A percentile compares a stretch with the other conserved stretches of the same genome.
phyloP scores from a whole-genome alignment of 2,329 filamentous ascomycete genomes.

The Capronia americana region DNA sequence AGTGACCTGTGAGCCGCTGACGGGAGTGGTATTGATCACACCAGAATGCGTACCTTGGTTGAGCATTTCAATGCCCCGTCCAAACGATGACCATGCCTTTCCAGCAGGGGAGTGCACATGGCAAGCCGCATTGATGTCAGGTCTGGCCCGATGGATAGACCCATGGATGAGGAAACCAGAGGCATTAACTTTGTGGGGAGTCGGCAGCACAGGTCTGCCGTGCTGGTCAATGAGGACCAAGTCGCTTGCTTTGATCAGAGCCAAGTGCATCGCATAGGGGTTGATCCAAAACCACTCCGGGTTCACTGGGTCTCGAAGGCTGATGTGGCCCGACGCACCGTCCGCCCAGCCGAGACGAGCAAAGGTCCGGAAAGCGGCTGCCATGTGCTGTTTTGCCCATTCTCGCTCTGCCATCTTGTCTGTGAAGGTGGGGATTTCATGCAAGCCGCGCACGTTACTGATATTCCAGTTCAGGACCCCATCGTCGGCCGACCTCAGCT shows the following conservation, averaged over 20 bases:
- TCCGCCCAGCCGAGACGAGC: constrained; percentile 63
- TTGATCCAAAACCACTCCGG: constrained; percentile 70
- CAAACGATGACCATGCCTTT: constrained; percentile 50
- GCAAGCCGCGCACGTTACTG: neutral
- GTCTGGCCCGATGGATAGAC: constrained; percentile 60
- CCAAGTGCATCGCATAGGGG: constrained; percentile 68
- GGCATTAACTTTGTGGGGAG: constrained; percentile 47
- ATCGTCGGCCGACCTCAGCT: constrained; percentile 15
- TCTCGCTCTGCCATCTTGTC: constrained; percentile 56
- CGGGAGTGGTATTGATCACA: neutral
- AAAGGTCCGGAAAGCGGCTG: constrained; percentile 63
- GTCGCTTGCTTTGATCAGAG: constrained; percentile 67
- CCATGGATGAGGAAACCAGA: constrained; percentile 59
- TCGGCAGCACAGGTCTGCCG: constrained; percentile 64
- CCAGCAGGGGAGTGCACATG: constrained; percentile 63
- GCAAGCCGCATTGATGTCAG: constrained; percentile 61
- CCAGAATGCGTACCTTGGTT: constrained; percentile 46
- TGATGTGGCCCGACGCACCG: constrained; percentile 69
- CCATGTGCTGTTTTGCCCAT: constrained; percentile 61
- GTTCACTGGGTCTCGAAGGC: constrained; percentile 65
- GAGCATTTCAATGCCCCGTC: constrained; percentile 51
- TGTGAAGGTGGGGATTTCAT: constrained; percentile 45
- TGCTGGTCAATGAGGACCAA: constrained; percentile 68
- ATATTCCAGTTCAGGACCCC: constrained; percentile 19
- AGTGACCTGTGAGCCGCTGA: neutral